Evolutionary conservation across 352 stramenopile genomes (phyloP).

Genomic region (Phytophthora quininea): DNA sequence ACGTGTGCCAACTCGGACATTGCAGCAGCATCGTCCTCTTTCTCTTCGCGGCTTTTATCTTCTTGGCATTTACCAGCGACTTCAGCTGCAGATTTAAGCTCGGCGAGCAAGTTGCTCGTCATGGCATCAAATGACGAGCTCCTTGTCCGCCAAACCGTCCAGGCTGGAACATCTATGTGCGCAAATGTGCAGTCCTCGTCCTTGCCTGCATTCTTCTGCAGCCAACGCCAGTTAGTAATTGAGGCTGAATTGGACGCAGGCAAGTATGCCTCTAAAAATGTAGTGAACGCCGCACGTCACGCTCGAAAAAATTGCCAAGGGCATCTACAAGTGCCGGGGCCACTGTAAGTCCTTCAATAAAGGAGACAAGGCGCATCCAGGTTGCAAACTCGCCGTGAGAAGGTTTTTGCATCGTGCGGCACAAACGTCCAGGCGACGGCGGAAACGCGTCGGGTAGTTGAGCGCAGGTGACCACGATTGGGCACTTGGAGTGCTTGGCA

Average conservation of each 20-base stretch:
- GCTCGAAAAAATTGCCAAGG: conserved; percentile 63
- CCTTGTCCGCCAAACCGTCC: conserved; percentile 45
- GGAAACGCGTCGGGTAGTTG: conserved; percentile 71
- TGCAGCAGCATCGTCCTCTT: conserved; percentile 38
- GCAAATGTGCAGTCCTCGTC: conserved; percentile 2
- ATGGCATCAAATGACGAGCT: conserved; percentile 60
- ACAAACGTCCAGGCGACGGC: conserved; percentile 47
- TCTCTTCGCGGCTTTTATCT: conserved; percentile 50
- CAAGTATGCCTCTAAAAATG: conserved; percentile 72
- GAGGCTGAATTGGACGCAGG: conserved; percentile 22
- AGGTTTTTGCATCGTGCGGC: conserved; percentile 46
- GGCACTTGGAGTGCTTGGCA: conserved; percentile 81
- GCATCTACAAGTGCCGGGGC: conserved; percentile 37
- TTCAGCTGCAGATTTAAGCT: conserved; percentile 34
- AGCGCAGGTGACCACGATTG: conserved; percentile 75
- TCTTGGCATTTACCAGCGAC: conserved; percentile 20
- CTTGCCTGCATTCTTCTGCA: conserved; percentile 16
- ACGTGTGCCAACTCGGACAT: conserved; percentile 54
- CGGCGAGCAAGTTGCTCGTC: conserved; percentile 61
- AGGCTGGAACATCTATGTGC: conserved; percentile 45
- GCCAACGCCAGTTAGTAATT: conserved; percentile 34
- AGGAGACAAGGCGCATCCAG: conserved; percentile 70
- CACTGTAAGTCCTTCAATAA: conserved; percentile 58
- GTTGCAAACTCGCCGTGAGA: conserved; percentile 62
- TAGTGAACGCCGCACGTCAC: conserved; percentile 71